Base-by-base conservation (phyloP, 495 filamentous ascomycete species). In the Parathielavia hyrcaniae region DNA sequence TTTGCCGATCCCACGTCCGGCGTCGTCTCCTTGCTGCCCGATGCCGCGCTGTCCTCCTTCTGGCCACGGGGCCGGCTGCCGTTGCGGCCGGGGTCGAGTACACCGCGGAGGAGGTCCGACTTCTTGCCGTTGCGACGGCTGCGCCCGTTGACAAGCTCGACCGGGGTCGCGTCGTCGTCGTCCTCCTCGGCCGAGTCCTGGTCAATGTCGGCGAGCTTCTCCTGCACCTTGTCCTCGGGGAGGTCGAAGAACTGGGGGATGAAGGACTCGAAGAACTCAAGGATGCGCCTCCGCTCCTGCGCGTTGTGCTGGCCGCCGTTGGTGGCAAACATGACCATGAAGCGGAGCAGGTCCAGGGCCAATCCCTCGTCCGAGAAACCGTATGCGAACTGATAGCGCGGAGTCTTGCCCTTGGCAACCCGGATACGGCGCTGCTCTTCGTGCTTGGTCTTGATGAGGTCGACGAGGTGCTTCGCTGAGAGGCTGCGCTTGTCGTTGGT, bases 211-310 rank as follows among this genome's bases (percentile, higher is more conserved):
- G 82, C 81, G 61, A 96, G 83, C 52, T 83, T 82, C n/a, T 86
- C 80, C 57, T 88, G 82, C 57, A 96, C 89, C 19, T 79, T 81
- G 9, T 87, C 84, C 5, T 82, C 80, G 47, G 92, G 81, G 60
- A 97, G 76, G 43, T 87, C 90, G 61, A 97, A 97, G 77, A 97
- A 97, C 1, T 83, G 74, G 0, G 90, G 85, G 53, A 97, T 83
- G 61, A 97, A 96, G 26, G 86, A 86, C 66, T 89, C 87, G 61
- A 97, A 83, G 70, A 97, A 97, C 17, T 82, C 82, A 61, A 85
- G 78, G 38, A 96, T 82, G 26, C 86, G 84, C 55, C 86, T 78
- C 30, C 87, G 83, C 62, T 97, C 95, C 13, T 81, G 75, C 14
- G 78, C 77, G 58, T 85, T 88, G 56, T 83, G 82, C 64, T 81